Evolutionary conservation across 139 green algal species (phyloP).

Genomic region (Pleodorina starrii): DNA sequence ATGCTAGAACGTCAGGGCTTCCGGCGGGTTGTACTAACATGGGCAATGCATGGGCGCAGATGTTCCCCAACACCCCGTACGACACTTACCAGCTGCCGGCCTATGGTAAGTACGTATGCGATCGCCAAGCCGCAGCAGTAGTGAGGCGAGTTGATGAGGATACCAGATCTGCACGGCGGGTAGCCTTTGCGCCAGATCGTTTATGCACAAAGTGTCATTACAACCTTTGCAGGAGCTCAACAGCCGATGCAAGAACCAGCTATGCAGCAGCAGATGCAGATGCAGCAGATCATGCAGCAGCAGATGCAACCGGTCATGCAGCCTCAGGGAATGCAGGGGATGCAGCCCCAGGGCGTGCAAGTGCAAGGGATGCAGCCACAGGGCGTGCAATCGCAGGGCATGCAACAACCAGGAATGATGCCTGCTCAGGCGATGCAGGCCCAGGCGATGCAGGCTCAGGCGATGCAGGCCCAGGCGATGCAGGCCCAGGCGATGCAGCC

Average conservation of each 20-base stretch:
- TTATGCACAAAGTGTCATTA: too few relatives aligned
- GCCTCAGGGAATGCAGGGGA: slow-evolving; percentile 4
- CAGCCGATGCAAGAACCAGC: slow-evolving; percentile 14
- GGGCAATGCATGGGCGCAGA: neutral
- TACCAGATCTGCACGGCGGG: neutral
- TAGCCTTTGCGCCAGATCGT: too few relatives aligned
- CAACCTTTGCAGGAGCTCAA: neutral
- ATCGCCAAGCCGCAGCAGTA: neutral
- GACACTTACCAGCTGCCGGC: too few relatives aligned
- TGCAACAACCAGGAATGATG: neutral
- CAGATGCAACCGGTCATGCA: neutral
- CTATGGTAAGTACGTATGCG: neutral
- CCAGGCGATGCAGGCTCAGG: neutral
- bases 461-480: neutral
- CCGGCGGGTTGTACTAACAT: neutral
- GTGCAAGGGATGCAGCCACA: neutral
- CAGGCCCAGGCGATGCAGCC: neutral
- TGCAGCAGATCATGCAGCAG: neutral
- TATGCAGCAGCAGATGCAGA: neutral
- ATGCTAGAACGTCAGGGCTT: too few relatives aligned
- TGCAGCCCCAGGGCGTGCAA: slow-evolving; percentile 12
- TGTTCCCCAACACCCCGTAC: neutral
- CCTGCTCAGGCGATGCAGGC: neutral
- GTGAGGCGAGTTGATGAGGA: neutral
- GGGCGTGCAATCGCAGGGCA: neutral